These are phyloP conservation scores for Aegilops sharonensis DNA, from an alignment of 176 grass and related monocot species.

Conservation along the genomic window DNA sequence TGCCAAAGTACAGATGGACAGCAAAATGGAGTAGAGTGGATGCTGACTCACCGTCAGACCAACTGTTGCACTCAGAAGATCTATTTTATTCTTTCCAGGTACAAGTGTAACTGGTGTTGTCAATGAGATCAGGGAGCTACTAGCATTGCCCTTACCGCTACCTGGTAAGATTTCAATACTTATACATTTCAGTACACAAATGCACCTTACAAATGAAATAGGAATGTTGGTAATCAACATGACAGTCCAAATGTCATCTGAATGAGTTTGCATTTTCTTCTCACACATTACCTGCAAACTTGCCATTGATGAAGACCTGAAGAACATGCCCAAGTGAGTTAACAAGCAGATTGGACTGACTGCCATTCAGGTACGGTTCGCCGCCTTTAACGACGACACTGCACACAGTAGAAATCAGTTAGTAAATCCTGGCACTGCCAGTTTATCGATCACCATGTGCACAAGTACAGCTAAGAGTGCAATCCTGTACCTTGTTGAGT, in stretches of 20 bases:
- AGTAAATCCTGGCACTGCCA: neutral
- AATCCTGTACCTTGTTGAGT: conserved; percentile 72
- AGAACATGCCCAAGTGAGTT: conserved; percentile 91
- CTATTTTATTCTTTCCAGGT: conserved; percentile 85
- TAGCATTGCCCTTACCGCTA: conserved; percentile 51
- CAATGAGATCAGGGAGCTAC: conserved; percentile 47
- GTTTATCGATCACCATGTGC: neutral
- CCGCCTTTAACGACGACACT: conserved; percentile 59
- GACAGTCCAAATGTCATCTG: neutral
- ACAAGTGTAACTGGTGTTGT: conserved; percentile 58
- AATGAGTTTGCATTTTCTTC: conserved; percentile 19
- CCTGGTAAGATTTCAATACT: conserved; percentile 53
- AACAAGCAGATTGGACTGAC: conserved; percentile 71
- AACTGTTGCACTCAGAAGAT: conserved; percentile 95
- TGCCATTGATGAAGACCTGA: conserved; percentile 80
- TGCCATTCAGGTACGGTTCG: conserved; percentile 76
- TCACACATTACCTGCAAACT: conserved; percentile 59
- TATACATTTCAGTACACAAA: conserved; percentile 26
- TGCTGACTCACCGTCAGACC: conserved; percentile 66
- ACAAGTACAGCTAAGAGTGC: neutral
- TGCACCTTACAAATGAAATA: conserved; percentile 2
- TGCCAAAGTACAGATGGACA: neutral
- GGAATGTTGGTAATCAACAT: neutral
- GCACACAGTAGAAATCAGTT: conserved; percentile 20
- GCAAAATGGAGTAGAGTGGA: conserved; percentile 14